Evolutionary conservation across 352 stramenopile genomes (phyloP), one percentile per base, ranked within the genome.

Genomic region (Phytopythium chamaehyphon): DNA sequence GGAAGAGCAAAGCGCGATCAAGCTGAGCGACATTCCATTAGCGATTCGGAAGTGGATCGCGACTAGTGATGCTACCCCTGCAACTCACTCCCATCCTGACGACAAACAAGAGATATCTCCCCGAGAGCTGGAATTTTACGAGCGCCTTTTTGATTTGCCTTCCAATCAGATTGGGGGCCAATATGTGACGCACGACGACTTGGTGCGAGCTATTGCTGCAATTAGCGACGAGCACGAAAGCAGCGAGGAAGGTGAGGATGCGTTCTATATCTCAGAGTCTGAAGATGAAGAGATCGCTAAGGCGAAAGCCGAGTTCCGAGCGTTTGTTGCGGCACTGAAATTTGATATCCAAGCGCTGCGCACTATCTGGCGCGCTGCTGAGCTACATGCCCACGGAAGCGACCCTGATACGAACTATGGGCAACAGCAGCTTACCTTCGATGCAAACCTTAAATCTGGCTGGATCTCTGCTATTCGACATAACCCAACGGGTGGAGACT

Each of bases 401-500:
- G 55, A 72, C 23, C 16, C 28, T 14, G 63, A 76, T 37, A 23
- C 65, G n/a, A 57, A 62, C 6, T 35, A 22, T 2, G 54, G 57
- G 31, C 71, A 83, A 51, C 57, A 64, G 37, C 47, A 54, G 23
- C 69, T 88, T 3, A 86, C 76, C 5, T 90, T 88, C n/a, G 76
- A 86, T 26, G 66, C 80, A 0, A 85, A 86, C 40, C 59, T 88
- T 37, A 83, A 82, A 49, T 84, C 76, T 7, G 76, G 77, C 1
- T 91, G 81, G 81, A 81, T 89, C 45, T 84, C 77, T 2, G 77
- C 81, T 39, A 76, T 89, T 46, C 76, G 78, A 3, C 72, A 88
- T 38, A 88, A 86, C 58, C 76, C 81, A 2, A 87, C 63, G 0
- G 76, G 72, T 10, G 64, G 69, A 9, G 72, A 91, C 47, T 87